phyloP scores from a whole-genome alignment of 805 yeast genomes.

The Metschnikowia bowlesiae region DNA sequence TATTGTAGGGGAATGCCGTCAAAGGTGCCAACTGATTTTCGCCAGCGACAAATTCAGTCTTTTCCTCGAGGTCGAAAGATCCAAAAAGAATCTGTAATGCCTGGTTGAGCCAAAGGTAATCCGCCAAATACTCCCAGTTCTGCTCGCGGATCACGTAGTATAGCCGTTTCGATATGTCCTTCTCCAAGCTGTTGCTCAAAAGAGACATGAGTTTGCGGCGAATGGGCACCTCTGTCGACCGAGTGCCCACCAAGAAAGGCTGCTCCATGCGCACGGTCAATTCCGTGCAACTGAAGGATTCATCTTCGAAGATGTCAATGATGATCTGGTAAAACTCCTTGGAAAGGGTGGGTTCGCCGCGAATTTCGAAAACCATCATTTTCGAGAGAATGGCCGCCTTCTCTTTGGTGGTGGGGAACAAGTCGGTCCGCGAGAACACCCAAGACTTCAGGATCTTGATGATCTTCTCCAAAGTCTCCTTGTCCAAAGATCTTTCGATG shows the following conservation, averaged over 20 bases:
- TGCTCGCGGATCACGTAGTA: constrained; percentile 90
- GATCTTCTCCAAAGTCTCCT: constrained; percentile 66
- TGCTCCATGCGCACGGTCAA: constrained; percentile 93
- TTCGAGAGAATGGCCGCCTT: constrained; percentile 90
- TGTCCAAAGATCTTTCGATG: constrained; percentile 83
- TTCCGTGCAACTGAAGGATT: constrained; percentile 74
- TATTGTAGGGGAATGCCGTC: constrained; percentile 31
- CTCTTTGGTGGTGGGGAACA: constrained; percentile 92
- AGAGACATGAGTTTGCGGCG: constrained; percentile 77
- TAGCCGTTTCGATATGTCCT: constrained; percentile 70
- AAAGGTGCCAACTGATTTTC: constrained; percentile 55
- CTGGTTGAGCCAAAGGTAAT: constrained; percentile 91
- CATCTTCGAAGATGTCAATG: constrained; percentile 81
- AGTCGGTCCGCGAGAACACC: constrained; percentile 79
- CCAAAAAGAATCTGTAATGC: constrained; percentile 85
- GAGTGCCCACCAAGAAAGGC: constrained; percentile 91
- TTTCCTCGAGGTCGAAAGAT: constrained; percentile 53
- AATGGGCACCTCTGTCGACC: constrained; percentile 68
- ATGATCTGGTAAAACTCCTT: constrained; percentile 81
- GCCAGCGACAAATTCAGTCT: constrained; percentile 41
- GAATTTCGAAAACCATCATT: constrained; percentile 86
- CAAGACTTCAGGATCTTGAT: constrained; percentile 77
- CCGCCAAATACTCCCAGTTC: constrained; percentile 94
- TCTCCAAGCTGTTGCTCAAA: constrained; percentile 71
- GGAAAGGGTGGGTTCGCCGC: constrained; percentile 77